Percentiles rank a stretch among this genome's conserved stretches.
These are phyloP conservation scores for Priceomyces carsonii DNA, from an alignment of 805 yeast species.

Conservation along the genomic window DNA sequence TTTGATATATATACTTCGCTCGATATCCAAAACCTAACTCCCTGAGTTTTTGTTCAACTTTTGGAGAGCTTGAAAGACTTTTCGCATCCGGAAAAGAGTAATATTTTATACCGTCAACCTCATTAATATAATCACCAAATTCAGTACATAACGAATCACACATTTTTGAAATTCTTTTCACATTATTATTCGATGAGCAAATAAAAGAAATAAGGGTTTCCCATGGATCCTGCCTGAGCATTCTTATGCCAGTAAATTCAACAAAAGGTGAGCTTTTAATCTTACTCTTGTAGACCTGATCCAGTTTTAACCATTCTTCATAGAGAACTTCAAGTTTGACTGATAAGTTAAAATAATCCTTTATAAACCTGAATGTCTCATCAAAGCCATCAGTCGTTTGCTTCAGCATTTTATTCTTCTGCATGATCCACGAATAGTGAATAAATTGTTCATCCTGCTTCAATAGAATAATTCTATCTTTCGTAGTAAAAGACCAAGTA, in stretches of 20 bases:
- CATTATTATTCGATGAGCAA: slow-evolving; percentile 94
- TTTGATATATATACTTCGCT: slow-evolving; percentile 80
- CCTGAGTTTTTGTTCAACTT: slow-evolving; percentile 44
- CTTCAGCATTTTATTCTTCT: slow-evolving; percentile 8
- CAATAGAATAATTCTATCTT: slow-evolving; percentile 62
- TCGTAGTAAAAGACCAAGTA: slow-evolving; percentile 65
- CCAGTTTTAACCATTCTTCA: slow-evolving; percentile 59
- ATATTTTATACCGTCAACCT: slow-evolving; percentile 54
- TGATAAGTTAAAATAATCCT: slow-evolving; percentile 70
- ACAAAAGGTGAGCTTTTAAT: slow-evolving; percentile 32
- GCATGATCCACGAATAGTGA: slow-evolving; percentile 49
- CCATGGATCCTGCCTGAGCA: slow-evolving; percentile 95
- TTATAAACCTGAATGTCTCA: slow-evolving; percentile 45
- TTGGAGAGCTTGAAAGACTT: slow-evolving; percentile 36
- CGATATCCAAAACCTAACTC: slow-evolving; percentile 81
- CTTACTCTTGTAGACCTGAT: slow-evolving; percentile 44
- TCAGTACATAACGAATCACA: slow-evolving; percentile 73
- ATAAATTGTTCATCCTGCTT: slow-evolving; percentile 55
- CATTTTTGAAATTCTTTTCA: slow-evolving; percentile 90
- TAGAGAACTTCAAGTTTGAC: slow-evolving; percentile 57
- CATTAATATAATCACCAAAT: slow-evolving; percentile 63
- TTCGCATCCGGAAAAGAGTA: slow-evolving; percentile 76
- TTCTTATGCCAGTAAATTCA: slow-evolving; percentile 69
- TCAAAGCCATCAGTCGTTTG: slow-evolving; percentile 11
- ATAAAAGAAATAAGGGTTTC: slow-evolving; percentile 88